Evolutionary conservation across 83 land plant genomes (phyloP), one percentile per base, ranked within the genome.

Genomic region (Thuja plicata): DNA sequence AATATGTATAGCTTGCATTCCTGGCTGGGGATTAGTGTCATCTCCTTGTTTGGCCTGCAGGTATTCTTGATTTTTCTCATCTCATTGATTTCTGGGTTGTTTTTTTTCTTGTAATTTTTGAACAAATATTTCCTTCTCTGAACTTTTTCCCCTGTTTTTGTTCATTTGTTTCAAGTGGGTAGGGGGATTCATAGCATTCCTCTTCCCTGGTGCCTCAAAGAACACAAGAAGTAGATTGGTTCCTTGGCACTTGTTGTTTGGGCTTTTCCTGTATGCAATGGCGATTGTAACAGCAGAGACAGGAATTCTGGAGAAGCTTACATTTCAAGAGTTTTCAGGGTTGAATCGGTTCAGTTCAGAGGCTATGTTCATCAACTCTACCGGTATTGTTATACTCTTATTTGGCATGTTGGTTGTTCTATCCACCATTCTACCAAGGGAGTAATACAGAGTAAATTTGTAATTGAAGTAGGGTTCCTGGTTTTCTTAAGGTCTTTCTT

Each of bases 221-320:
- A 17, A 71, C 5, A 66, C 19, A 37, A 91, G 93, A 70, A 91
- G 70, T 16, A 41, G 13, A 2, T 13, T 89, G 11, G 41, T 57
- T 48, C 95, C 94, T 32, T 93, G 95, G 96, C 96, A 95, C 74
- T 37, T 62, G 1, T 88, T 93, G 43, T 13, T 80, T 10, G 96
- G 96, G 8, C 30, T 90, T n/a, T 73, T 88, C 38, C 87, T 93
- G 30, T 95, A 92, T 84, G 37, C 88, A 55, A 76, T 92, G 91
- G 85, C 90, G 9, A 81, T 92, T 3, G 54, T 48, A 73, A 91
- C 89, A 21, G 94, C 93, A 5, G 93, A 88, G 87, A 85, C 89
- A 24, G 95, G 96, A 15, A 37, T 95, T 57, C 50, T 88, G 16
- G 76, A 90, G 86, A 89, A n/a, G 81, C 89, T 92, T 86, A 52